A percentile compares a stretch with the other conserved stretches of the same genome.
Evolutionary conservation across 1,139 yeast species (phyloP).

Genomic region (Petasospora fabianii): DNA sequence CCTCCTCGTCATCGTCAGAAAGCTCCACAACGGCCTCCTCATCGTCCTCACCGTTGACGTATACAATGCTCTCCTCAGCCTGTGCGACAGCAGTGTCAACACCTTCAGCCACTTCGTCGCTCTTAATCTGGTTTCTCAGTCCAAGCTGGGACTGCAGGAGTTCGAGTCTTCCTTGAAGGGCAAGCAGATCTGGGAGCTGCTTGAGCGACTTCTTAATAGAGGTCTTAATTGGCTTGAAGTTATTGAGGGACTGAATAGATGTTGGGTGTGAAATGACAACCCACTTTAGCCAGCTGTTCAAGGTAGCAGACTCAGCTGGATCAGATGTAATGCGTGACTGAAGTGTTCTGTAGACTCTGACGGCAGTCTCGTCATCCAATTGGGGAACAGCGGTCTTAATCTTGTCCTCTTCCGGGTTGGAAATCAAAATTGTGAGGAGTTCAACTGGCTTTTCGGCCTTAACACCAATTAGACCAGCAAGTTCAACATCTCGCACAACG

Average conservation of each 20-base stretch:
- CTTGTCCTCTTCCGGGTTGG: conserved; percentile 57
- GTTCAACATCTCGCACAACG: conserved; percentile 18
- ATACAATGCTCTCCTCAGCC: conserved; percentile 40
- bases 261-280: conserved; percentile 74
- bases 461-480: conserved; percentile 13
- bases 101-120: conserved; percentile 10
- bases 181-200: conserved; percentile 71
- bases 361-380: conserved; percentile 54
- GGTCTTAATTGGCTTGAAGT: conserved; percentile 60
- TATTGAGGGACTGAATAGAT: conserved; percentile 47
- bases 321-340: conserved; percentile 65
- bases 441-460: conserved; percentile 12
- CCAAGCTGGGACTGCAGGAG: conserved; percentile 72
- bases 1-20: conserved; percentile 22
- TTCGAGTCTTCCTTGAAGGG: conserved; percentile 81
- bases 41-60: conserved; percentile 50
- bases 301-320: conserved; percentile 59
- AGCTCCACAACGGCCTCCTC: conserved; percentile 39
- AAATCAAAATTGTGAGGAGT: conserved; percentile 56
- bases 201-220: conserved; percentile 60
- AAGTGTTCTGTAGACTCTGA: conserved; percentile 59
- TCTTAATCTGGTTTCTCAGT: conserved; percentile 53
- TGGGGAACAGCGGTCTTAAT: conserved; percentile 61
- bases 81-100: conserved; percentile 13
- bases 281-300: conserved; percentile 84